Base-by-base conservation (phyloP, 805 yeast species). In the Candida insectorum region DNA sequence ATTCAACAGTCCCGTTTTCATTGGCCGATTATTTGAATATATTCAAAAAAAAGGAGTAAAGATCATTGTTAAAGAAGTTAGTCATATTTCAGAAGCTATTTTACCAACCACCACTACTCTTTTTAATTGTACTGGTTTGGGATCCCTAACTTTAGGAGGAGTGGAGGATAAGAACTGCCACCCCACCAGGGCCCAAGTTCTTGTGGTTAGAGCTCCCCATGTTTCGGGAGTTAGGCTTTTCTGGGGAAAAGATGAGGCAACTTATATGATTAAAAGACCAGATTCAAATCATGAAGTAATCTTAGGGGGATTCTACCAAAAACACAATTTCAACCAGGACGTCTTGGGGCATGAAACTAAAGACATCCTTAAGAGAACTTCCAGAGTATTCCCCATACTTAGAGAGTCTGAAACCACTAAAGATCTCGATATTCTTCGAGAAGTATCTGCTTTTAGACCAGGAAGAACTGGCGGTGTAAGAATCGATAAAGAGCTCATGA, bases 391-490 rank as follows among this genome's bases (percentile, higher is more conserved):
- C 81, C 81, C 28, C 5, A 7, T 15, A 9, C 9, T 8, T 6
- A 6, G 6, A 16, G 15, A 16, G 6, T 49, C 71, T 48, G 14
- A 43, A 34, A 16, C 62, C 52, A 13, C 50, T 65, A 40, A 39
- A 5, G 59, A 56, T 31, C 45, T 56, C 23, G 81, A 77, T 40
- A 66, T 84, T 17, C 32, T 81, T 7, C 68, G 84, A 28, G 79
- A 75, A 22, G 82, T 73, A 1, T 78, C 86, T 5, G 93, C 91
- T 0, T 61, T 81, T 28, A 71, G 94, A 40, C 94, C 93, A 6
- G 66, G 79, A 20, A 69, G 93, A 48, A 67, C 71, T 22, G 88
- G 87, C 7, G 93, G 93, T 4, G 77, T 73, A 5, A 66, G 91
- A 31, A 72, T 84, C 21, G 89, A 81, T 49, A 54, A 58, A 26